These are phyloP conservation scores for Gigaspora rosea DNA, from an alignment of 192 early-diverging fungal genomes.

Conservation along the genomic window DNA sequence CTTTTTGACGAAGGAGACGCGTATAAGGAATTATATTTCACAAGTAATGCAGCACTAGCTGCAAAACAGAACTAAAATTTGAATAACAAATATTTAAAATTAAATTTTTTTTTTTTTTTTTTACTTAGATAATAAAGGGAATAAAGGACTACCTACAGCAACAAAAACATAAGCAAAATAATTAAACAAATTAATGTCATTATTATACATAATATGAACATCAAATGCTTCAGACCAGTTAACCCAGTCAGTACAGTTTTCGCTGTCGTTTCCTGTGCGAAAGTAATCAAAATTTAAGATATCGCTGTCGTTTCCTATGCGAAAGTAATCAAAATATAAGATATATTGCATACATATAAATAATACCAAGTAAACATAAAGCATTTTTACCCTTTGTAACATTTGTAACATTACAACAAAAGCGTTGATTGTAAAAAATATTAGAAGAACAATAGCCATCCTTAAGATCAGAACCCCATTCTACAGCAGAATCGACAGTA, in stretches of 20 bases:
- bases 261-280: neutral
- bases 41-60: constrained; percentile 2
- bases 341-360: too few species aligned
- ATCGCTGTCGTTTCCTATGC: neutral
- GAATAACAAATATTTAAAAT: too few species aligned
- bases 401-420: constrained; percentile 82
- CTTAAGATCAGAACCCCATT: constrained; percentile 89
- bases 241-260: neutral
- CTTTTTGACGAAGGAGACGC: constrained; percentile 40
- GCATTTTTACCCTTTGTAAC: too few species aligned
- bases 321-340: neutral
- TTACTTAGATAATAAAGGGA: constrained; percentile 31
- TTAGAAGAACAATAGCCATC: constrained; percentile 76
- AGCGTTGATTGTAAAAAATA: constrained; percentile 87
- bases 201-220: neutral
- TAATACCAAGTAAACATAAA: too few species aligned
- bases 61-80: neutral
- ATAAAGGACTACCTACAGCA: neutral
- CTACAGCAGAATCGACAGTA: constrained; percentile 82
- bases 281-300: neutral
- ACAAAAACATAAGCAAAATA: constrained; percentile 13
- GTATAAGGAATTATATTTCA: constrained; percentile 38
- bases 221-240: constrained; percentile 12
- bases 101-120: neutral
- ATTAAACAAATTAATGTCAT: neutral